Evolutionary conservation across 2,329 filamentous ascomycete species (phyloP).

Genomic region (Colletotrichum tamarilloi): DNA sequence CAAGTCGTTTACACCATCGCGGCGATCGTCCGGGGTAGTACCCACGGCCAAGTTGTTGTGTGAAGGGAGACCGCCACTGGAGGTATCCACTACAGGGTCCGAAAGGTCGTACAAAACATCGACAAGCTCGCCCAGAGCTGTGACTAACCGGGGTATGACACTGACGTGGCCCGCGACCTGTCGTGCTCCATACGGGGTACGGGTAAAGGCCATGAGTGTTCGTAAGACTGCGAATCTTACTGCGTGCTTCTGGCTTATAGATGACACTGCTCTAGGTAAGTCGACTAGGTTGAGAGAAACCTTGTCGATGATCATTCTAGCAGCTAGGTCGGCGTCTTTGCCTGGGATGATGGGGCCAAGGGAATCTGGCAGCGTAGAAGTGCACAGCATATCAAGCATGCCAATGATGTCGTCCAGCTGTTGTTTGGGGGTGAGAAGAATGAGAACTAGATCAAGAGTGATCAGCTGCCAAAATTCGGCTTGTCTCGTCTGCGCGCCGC

Average conservation of each 20-base stretch:
- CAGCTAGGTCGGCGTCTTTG: conserved; percentile 55
- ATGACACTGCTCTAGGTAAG: conserved; percentile 56
- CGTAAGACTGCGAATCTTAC: conserved; percentile 61
- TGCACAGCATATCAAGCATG: conserved; percentile 74
- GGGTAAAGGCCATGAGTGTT: conserved; percentile 69
- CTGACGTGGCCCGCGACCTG: conserved; percentile 76
- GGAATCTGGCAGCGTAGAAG: conserved; percentile 70
- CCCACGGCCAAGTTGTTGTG: conserved; percentile 25
- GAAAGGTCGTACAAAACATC: conserved; percentile 75
- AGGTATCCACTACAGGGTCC: conserved; percentile 12
- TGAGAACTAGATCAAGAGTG: conserved; percentile 72
- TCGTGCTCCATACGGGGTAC: conserved; percentile 69
- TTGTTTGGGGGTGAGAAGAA: conserved; percentile 76
- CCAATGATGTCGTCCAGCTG: conserved; percentile 70
- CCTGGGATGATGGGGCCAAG: conserved; percentile 72
- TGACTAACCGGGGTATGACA: conserved; percentile 79
- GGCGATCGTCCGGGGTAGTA: conserved; percentile 24
- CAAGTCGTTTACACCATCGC: conserved; percentile 17
- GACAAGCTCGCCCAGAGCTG: conserved; percentile 72
- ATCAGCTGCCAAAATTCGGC: conserved; percentile 75
- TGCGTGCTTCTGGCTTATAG: conserved; percentile 52
- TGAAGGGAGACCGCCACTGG: conserved; percentile 3
- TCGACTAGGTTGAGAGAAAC: conserved; percentile 73
- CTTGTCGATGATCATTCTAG: conserved; percentile 66
- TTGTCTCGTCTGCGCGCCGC: conserved; percentile 44